Evolutionary conservation across 805 yeast species (phyloP), one percentile per base, ranked within the genome.

Genomic region (Lipomyces oligophaga): DNA sequence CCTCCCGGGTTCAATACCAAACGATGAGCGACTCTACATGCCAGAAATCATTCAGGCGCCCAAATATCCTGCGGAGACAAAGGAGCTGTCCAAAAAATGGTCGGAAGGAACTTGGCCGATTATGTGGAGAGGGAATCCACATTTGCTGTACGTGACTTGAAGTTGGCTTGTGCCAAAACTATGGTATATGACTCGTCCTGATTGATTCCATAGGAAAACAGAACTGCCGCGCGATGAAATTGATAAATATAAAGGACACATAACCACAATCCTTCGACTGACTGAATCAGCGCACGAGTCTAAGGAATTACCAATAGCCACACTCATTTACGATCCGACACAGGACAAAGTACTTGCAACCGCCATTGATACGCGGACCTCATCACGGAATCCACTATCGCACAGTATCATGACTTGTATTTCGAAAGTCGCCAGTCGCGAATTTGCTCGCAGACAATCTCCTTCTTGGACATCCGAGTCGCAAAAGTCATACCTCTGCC

Each of bases 121-220:
- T 43, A 73, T 86, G 32, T 93, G 97, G 97, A 81, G 88, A 57
- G 97, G 97, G 0, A 87, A 89, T 60, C 94, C 95, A 0, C 45
- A 58, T 18, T 66, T 67, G 1, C 52, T 60, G 40, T 58, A 60
- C 18, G 53, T 44, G 28, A 5, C 27, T 4, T 4, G 26, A 37
- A n/a, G 5, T 5, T n/a, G 11, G 11, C 13, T 31, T 24, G 27
- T 25, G 11, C 5, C 22, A 13, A 30, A 13, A n/a, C 43, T 21
- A 21, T 22, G 13, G 7, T 4, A 2, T 8, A 11, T 18, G 13
- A 6, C 13, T 15, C 35, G 30, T 2, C 18, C 25, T 27, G 21
- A 30, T 28, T n/a, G 72, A 80, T 56, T 75, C 11, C 30, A 48
- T 48, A 26, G 64, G 86, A n/a, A n/a, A 32, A 79, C 81, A 24